These are phyloP conservation scores for Rhizopus microsporus DNA, from an alignment of 371 early-diverging fungal genomes.

Conservation along the genomic window DNA sequence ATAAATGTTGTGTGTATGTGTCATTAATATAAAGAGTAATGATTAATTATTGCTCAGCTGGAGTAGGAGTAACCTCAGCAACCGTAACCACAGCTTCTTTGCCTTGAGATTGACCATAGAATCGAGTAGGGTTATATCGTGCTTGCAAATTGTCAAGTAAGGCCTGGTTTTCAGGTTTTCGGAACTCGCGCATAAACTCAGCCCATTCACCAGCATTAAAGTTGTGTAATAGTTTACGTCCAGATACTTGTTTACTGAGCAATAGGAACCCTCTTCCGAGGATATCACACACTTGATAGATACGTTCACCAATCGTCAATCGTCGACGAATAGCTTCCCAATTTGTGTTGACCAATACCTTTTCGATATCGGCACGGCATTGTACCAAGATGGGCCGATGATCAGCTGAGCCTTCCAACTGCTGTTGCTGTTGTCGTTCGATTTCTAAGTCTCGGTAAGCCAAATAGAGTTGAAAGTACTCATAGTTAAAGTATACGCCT, in stretches of 20 bases:
- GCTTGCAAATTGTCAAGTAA: conserved; percentile 41
- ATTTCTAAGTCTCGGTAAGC: conserved; percentile 48
- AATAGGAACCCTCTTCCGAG: conserved; percentile 49
- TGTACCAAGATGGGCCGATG: conserved; percentile 41
- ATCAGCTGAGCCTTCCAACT: conserved; percentile 30
- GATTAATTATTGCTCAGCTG: too few relatives aligned
- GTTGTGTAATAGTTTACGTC: conserved; percentile 52
- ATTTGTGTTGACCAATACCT: conserved; percentile 46
- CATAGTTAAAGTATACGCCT: conserved; percentile 52
- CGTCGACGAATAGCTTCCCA: conserved; percentile 58
- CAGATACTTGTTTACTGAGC: conserved; percentile 49
- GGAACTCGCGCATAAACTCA: conserved; percentile 49
- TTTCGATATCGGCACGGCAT: conserved; percentile 51
- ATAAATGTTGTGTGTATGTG: too few relatives aligned
- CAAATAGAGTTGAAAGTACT: conserved; percentile 48
- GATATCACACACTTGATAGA: conserved; percentile 41
- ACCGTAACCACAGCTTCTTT: background rate
- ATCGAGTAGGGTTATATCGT: conserved; percentile 39
- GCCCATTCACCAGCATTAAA: conserved; percentile 54
- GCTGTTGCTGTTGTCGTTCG: conserved; percentile 36
- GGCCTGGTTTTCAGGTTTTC: conserved; percentile 37
- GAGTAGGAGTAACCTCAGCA: background rate
- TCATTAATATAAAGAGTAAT: too few relatives aligned
- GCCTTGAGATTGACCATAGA: conserved; percentile 30
- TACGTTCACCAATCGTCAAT: conserved; percentile 53